Evolutionary conservation across 768 basidiomycete species (phyloP), one percentile per base, ranked within the genome.

Genomic region (Hypholoma sublateritium): DNA sequence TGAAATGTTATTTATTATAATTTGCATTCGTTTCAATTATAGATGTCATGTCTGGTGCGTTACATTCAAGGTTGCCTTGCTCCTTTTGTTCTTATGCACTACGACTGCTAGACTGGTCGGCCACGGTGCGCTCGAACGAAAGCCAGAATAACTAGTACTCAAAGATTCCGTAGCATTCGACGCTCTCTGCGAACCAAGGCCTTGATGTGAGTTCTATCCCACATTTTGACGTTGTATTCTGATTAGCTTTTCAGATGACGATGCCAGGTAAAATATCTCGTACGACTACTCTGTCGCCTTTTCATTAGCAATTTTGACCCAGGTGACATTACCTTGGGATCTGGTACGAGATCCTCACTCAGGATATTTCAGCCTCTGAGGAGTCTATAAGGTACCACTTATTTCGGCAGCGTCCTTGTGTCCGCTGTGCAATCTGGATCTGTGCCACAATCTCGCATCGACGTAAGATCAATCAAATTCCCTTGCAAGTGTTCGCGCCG

Each of bases 351-450:
- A 45, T 19, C 16, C 21, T 11, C 36, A 9, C 13, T 11, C 11
- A 2, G 2, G 13, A 13, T 24, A 39, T 22, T 7, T 19, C 3
- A 39, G 28, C 17, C 24, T 14, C 24, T 45, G n/a, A 45, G 35
- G n/a, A 2, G 28, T n/a, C 28, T 21, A 19, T 1, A 42, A 72
- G 76, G 74, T 5, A 76, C 75, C 0, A 79, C 72, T 14, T 87
- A 82, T 70, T 88, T 88, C 55, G 91, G 91, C 3, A 69, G 71
- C 35, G 79, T 79, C 52, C 72, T 92, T 8, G 81, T 84, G 0
- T 66, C 73, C 28, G 83, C 81, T 9, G 87, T 91, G 14, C 74
- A 80, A 56, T 83, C 81, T 41, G 82, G 86, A 16, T 72, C 78
- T 32, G 86, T 93, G 5, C 71, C 85, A 0, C 70, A 79, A 61